Conservation (phyloP, 495 filamentous ascomycete species). For the Daldinia grandis region DNA sequence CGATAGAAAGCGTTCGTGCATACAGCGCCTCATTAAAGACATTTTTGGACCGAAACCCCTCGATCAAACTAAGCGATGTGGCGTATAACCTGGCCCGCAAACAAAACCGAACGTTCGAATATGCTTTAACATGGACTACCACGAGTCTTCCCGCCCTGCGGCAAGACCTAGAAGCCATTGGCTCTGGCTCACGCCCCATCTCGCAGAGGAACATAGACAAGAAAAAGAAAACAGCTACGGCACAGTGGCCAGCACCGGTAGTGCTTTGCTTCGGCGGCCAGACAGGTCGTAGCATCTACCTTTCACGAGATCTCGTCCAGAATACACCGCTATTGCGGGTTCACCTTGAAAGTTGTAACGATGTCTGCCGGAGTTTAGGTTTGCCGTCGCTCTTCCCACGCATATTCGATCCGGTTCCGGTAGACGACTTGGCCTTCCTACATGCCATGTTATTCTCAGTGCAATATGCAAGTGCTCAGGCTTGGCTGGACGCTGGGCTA, state of each 20-base stretch:
- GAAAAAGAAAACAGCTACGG: slow-evolving; percentile 15
- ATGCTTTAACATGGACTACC: slow-evolving; percentile 4
- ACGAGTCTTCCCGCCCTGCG: slow-evolving; percentile 1
- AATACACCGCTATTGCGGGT: slow-evolving; percentile 42
- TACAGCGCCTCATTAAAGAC: slow-evolving; percentile 7
- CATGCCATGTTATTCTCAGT: slow-evolving; percentile 58
- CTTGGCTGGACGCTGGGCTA: slow-evolving; percentile 62
- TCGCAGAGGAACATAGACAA: slow-evolving; percentile 11
- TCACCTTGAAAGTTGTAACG: slow-evolving; percentile 52
- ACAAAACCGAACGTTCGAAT: slow-evolving; percentile 20
- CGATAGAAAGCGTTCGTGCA: slow-evolving; percentile 17
- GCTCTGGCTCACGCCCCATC: slow-evolving; percentile 4
- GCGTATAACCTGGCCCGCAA: slow-evolving; percentile 20
- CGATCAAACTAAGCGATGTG: slow-evolving; percentile 7
- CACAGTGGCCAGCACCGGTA: slow-evolving; percentile 42
- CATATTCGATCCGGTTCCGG: slow-evolving; percentile 55
- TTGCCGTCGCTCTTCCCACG: slow-evolving; percentile 54
- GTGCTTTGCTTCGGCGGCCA: slow-evolving; percentile 64
- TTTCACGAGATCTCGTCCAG: slow-evolving; percentile 50
- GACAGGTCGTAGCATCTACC: slow-evolving; percentile 50
- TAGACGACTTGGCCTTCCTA: slow-evolving; percentile 52
- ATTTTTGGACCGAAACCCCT: slow-evolving; percentile 20
- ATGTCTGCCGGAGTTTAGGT: slow-evolving; percentile 39
- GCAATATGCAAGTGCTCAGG: slow-evolving; percentile 59
- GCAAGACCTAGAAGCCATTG: slow-evolving; percentile 8